Evolutionary conservation across 805 yeast species (phyloP).

Genomic region (Cyberlindnera mississippiensis): DNA sequence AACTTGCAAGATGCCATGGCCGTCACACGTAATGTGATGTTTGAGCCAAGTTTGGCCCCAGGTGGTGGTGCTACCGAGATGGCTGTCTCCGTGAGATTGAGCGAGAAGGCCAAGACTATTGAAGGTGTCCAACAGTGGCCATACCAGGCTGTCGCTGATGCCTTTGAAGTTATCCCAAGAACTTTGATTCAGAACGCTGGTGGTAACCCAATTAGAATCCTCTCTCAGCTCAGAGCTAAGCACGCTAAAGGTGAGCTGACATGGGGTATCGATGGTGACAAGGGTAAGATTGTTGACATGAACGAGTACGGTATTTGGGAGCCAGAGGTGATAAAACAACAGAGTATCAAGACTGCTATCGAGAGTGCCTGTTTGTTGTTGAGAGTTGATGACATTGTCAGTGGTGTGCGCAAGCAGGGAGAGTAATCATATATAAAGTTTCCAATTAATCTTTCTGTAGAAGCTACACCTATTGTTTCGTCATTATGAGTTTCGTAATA

Average conservation of each 20-base stretch:
- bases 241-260: constrained; percentile 88
- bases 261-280: constrained; percentile 92
- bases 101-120: constrained; percentile 86
- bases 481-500: too few species aligned
- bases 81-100: constrained; percentile 87
- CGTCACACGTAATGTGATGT: constrained; percentile 89
- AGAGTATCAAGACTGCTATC: constrained; percentile 94
- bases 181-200: constrained; percentile 97
- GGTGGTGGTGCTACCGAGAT: constrained; percentile 99
- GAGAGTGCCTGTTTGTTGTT: constrained; percentile 93
- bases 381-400: constrained; percentile 96
- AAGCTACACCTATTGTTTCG: background rate
- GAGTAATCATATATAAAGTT: too few species aligned
- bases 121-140: constrained; percentile 99
- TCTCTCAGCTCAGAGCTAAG: constrained; percentile 90
- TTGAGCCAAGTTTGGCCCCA: constrained; percentile 92
- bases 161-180: constrained; percentile 97
- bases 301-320: constrained; percentile 96
- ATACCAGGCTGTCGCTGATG: constrained; percentile 97
- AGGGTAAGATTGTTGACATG: constrained; percentile 95
- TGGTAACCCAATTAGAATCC: constrained; percentile 86
- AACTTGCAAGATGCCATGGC: constrained; percentile 98
- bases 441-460: too few species aligned
- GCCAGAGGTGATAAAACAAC: constrained; percentile 97
- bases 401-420: constrained; percentile 73